A percentile compares a stretch with the other conserved stretches of the same genome.
These are phyloP conservation scores for Candida lessepsii DNA, from an alignment of 805 yeast genomes.

Conservation along the genomic window DNA sequence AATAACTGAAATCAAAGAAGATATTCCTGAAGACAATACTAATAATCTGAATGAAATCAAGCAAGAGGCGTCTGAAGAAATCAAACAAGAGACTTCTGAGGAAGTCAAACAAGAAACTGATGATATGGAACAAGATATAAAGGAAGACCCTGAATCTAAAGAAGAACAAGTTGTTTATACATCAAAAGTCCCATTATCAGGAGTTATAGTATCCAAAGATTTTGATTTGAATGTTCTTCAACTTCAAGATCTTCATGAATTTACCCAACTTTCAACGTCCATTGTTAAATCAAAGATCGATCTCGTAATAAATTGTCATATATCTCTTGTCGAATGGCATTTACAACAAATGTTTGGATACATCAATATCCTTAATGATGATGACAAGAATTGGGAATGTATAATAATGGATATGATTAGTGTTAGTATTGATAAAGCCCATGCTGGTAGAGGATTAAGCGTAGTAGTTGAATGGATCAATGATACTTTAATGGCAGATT, in stretches of 20 bases:
- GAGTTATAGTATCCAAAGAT: slow-evolving; percentile 87
- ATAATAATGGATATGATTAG: slow-evolving; percentile 46
- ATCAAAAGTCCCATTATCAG: slow-evolving; percentile 53
- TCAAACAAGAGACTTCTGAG: slow-evolving; percentile 20
- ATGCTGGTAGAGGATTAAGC: slow-evolving; percentile 24
- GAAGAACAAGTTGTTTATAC: slow-evolving; percentile 14
- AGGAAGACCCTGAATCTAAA: no score
- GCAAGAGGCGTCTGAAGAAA: slow-evolving; percentile 20
- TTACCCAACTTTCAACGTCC: slow-evolving; percentile 81
- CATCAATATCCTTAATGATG: slow-evolving; percentile 62
- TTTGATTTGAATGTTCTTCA: slow-evolving; percentile 83
- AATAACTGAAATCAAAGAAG: slow-evolving; percentile 27
- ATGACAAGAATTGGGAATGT: slow-evolving; percentile 43
- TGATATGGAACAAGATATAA: slow-evolving; percentile 10
- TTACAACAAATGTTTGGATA: slow-evolving; percentile 93
- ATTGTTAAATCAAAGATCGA: slow-evolving; percentile 79
- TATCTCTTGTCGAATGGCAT: slow-evolving; percentile 83
- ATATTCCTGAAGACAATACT: slow-evolving; percentile 18
- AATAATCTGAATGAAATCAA: slow-evolving; percentile 8
- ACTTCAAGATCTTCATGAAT: slow-evolving; percentile 84
- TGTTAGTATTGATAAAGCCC: slow-evolving; percentile 40
- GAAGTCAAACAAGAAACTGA: slow-evolving; percentile 19
- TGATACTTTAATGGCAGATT: slow-evolving; percentile 76
- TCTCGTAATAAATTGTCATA: slow-evolving; percentile 74
- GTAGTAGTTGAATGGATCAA: slow-evolving; percentile 88